Evolutionary conservation across 2,329 filamentous ascomycete genomes (phyloP), one percentile per base, ranked within the genome.

Genomic region (Fusarium sarcochroum): DNA sequence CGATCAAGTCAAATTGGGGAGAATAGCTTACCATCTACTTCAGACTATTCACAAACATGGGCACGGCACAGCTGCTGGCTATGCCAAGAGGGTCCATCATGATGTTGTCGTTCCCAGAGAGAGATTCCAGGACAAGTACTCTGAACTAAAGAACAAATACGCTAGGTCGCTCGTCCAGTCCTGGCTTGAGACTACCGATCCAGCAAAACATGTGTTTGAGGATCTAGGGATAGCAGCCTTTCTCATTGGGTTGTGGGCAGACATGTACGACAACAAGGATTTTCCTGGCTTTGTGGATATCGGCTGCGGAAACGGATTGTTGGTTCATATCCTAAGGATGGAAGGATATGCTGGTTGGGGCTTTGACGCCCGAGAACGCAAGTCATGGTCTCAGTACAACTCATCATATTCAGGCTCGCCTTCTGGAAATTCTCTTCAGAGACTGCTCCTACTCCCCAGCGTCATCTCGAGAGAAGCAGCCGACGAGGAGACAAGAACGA

Each of bases 241-340:
- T 73, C 82, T 98, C 51, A 93, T 98, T 25, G 94, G 98, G 81
- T 82, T 98, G 3, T 99, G 96, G 96, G 81, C 83, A 14, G 89
- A 91, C 59, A 95, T 97, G 90, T 98, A 98, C 76, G 75, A 72
- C 37, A 76, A 76, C 41, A 59, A 47, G 1, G 63, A 70, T 0
- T 98, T 97, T 72, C 93, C 93, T 0, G 94, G 95, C 1, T 99
- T 98, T 74, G 92, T 98, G 20, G 96, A 99, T 75, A 93, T 99
- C 45, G 96, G 95, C 7, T 98, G 96, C 76, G 96, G 96, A 3
- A 99, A 98, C 75, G 96, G 96, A 1, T 83, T 99, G 5, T 86
- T 99, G 2, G 93, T 97, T 9, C 88, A 97, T 75, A 87, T 99
- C 37, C 86, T 99, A 6, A 85, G 89, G 15, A 82, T 86, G 61